Base-by-base conservation (phyloP, 139 green algal species). In the Diplosphaera chodatii region DNA sequence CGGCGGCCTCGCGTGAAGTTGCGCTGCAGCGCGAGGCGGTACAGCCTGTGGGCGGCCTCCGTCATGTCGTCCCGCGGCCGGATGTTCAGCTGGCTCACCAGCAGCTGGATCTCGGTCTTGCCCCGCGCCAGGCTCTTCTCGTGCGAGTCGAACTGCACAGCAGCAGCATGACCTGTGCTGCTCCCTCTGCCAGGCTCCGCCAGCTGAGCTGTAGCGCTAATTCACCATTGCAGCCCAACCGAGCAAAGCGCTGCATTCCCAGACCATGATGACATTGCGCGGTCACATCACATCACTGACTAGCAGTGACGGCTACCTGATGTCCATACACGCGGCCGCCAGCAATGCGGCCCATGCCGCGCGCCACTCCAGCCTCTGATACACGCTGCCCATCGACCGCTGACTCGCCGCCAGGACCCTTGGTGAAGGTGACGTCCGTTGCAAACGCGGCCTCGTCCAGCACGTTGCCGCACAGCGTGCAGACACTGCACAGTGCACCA, bases 1-100 rank as follows among this genome's bases (percentile, higher is more conserved):
- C 94, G 75, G 48, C 95, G 76, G 1, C 95, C 95, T 10, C 91
- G 79, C 0, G 95, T 98, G 84, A 99, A 99, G 74, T 93, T 92
- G 22, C 80, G 75, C 78, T 95, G 82, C 74, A 99, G 78, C 1
- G 92, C 93, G 30, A 99, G 77, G 64, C 80, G 82, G 84, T 96
- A 97, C 56, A 97, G 68, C 10, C 87, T 80, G 64, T 89, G 82
- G 29, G 82, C 63, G 41, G 73, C 40, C 21, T 92, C 87, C 16
- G 88, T 71, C 21, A 83, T 85, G 29, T 98, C 92, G 23, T 92
- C 83, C 0, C 79, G 69, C 25, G 91, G 93, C 25, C 75, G 72
- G 8, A 99, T 90, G 40, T 70, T 69, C 27, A 99, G 83, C 28
- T 86, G 77, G 64, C 97, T 88, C 21, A 94, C 90, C 28, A 98